phyloP scores from a whole-genome alignment of 2,329 filamentous ascomycete species.

The Fusarium irregulare region DNA sequence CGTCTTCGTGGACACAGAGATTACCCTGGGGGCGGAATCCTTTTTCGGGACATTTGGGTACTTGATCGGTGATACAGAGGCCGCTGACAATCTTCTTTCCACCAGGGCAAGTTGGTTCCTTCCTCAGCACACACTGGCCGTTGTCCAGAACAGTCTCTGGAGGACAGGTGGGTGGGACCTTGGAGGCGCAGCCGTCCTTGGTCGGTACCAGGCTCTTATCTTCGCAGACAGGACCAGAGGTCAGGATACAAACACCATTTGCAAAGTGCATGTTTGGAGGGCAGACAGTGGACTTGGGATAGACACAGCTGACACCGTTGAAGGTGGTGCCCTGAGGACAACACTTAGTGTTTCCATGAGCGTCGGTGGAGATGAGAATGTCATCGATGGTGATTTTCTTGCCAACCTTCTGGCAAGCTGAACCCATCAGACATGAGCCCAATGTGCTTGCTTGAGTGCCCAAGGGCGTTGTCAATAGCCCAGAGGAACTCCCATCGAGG shows the following conservation, averaged over 20 bases:
- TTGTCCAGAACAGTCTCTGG: not conserved
- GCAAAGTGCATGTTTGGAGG: not conserved
- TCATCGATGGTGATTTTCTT: conserved; percentile 3
- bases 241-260: conserved; percentile 2
- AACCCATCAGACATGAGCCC: not conserved
- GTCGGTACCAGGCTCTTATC: not conserved
- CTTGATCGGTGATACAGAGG: not conserved
- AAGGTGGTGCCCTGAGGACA: not conserved
- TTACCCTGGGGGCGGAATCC: not conserved
- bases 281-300: conserved; percentile 1
- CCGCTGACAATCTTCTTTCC: conserved; percentile 2
- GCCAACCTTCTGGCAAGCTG: not conserved
- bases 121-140: not conserved
- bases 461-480: not conserved
- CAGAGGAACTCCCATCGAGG: not conserved
- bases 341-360: not conserved
- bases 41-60: not conserved
- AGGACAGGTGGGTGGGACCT: not conserved
- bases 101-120: not conserved
- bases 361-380: not conserved
- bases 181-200: conserved; percentile 3
- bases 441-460: not conserved
- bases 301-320: not conserved
- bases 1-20: not conserved
- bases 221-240: not conserved